These are phyloP conservation scores for Albifimbria verrucaria DNA, from an alignment of 2,329 filamentous ascomycete genomes.

Conservation along the genomic window DNA sequence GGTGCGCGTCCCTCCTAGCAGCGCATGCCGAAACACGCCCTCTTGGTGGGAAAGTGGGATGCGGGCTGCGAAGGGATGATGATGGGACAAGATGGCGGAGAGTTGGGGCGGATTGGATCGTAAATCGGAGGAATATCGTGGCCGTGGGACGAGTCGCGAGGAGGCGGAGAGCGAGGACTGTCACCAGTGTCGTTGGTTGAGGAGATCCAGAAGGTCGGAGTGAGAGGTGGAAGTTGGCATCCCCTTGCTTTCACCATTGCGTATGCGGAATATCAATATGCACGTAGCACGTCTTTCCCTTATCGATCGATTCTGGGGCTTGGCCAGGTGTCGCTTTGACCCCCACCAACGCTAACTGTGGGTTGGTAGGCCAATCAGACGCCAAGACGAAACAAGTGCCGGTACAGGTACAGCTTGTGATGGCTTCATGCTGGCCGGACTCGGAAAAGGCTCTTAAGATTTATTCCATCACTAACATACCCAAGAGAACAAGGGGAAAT, in stretches of 20 bases:
- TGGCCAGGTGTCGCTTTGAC: background rate
- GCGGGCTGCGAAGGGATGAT: slow-evolving; percentile 12
- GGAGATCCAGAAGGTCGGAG: background rate
- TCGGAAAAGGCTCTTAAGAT: background rate
- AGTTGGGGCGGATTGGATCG: background rate
- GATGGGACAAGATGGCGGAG: slow-evolving; percentile 8
- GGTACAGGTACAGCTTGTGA: background rate
- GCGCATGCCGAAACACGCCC: slow-evolving; percentile 37
- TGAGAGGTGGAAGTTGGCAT: background rate
- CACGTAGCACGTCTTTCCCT: background rate
- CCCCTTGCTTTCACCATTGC: background rate
- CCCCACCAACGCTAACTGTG: background rate
- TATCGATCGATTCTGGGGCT: background rate
- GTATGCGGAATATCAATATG: background rate
- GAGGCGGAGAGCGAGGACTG: too few relatives aligned
- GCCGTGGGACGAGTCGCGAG: too few relatives aligned
- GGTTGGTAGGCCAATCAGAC: background rate
- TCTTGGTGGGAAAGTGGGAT: background rate
- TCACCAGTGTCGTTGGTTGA: background rate
- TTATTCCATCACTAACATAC: too few relatives aligned
- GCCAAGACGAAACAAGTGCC: background rate
- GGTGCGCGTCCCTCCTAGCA: slow-evolving; percentile 37
- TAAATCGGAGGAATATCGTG: too few relatives aligned
- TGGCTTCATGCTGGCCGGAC: background rate
- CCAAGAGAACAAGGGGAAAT: too few relatives aligned